phyloP scores from a whole-genome alignment of 73 alveolate species.

The Paramecium sonneborni region DNA sequence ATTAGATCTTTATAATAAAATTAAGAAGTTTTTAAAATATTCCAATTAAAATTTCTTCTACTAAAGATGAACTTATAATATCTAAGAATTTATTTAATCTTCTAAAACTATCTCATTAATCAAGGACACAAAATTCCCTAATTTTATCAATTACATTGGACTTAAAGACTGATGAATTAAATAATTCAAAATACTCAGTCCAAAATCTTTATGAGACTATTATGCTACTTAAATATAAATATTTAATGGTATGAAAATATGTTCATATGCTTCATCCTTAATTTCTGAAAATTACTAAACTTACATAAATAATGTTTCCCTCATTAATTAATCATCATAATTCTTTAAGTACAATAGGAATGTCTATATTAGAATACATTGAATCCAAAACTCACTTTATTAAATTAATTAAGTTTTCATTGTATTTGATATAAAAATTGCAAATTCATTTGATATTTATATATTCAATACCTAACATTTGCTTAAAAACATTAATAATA shows the following conservation, averaged over 20 bases:
- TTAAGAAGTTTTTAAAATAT: background rate
- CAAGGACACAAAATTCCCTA: background rate
- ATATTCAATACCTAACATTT: background rate
- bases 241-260: background rate
- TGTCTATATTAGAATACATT: background rate
- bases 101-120: background rate
- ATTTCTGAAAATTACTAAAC: conserved; percentile 8
- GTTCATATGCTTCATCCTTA: conserved; percentile 26
- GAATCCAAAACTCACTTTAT: conserved; percentile 20
- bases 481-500: background rate
- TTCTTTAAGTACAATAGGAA: background rate
- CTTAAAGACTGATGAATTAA: background rate
- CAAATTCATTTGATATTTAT: background rate
- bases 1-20: background rate
- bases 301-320: background rate
- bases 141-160: background rate
- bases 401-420: background rate
- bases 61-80: background rate
- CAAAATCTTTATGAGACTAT: background rate
- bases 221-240: background rate
- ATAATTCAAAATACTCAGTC: background rate
- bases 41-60: background rate
- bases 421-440: background rate
- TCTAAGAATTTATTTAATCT: background rate
- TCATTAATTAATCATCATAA: background rate